These are phyloP conservation scores for Pelargonium fulgidum DNA, from an alignment of 441 rosid genomes.

Conservation along the genomic window DNA sequence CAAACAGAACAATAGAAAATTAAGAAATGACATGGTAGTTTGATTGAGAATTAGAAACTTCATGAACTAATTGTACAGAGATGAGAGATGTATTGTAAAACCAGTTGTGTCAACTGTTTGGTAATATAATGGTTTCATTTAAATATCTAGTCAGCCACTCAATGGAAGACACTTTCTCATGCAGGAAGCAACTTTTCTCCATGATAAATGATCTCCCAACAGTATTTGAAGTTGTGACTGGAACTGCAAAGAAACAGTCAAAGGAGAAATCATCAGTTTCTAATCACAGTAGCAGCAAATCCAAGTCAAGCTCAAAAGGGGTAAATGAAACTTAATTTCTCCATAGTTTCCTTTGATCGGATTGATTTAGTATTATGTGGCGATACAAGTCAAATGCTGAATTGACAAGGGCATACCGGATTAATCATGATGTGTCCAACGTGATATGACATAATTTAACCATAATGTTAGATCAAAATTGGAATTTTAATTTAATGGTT, in stretches of 20 bases:
- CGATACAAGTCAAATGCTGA: background rate
- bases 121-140: constrained; percentile 14
- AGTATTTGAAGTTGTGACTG: constrained; percentile 77
- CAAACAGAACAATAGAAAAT: background rate
- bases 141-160: background rate
- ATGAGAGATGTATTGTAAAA: background rate
- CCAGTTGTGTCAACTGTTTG: constrained; percentile 2
- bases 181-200: constrained; percentile 87
- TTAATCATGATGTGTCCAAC: background rate
- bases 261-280: constrained; percentile 55
- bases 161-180: constrained; percentile 15
- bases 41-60: background rate
- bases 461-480: too few relatives aligned
- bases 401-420: background rate
- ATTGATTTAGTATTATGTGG: background rate
- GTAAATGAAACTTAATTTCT: constrained; percentile 18
- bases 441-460: too few relatives aligned
- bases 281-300: constrained; percentile 48
- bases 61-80: background rate
- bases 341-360: background rate
- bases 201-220: constrained; percentile 85
- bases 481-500: too few relatives aligned
- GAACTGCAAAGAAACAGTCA: constrained; percentile 52
- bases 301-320: constrained; percentile 65
- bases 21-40: background rate